Conservation (phyloP, 345 rosid genomes). For the Trapa incisa region DNA sequence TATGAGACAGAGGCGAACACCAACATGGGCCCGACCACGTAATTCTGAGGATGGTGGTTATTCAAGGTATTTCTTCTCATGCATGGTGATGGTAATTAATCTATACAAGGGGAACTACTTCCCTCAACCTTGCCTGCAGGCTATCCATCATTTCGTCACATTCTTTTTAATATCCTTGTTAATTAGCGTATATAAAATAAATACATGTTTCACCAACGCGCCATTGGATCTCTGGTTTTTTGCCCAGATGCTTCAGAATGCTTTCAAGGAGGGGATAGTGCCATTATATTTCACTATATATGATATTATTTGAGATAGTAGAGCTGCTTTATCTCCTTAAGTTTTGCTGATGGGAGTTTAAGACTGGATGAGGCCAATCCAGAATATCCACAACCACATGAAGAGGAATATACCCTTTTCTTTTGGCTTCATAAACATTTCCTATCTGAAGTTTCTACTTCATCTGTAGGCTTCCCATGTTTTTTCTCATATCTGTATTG, state of each 20-base stretch:
- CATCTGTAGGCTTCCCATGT: too few relatives aligned
- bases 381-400: too few relatives aligned
- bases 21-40: constrained; percentile 46
- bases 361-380: background rate
- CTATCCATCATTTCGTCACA: too few relatives aligned
- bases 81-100: too few relatives aligned
- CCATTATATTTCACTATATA: background rate
- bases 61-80: constrained; percentile 52
- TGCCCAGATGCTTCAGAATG: background rate
- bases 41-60: constrained; percentile 63
- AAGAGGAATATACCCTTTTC: too few relatives aligned
- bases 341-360: background rate
- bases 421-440: too few relatives aligned
- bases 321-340: background rate
- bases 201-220: background rate
- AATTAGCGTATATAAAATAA: background rate
- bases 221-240: background rate
- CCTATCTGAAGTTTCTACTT: too few relatives aligned
- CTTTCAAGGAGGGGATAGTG: background rate
- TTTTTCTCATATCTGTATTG: background rate
- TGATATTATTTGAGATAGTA: background rate
- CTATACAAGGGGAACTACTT: too few relatives aligned
- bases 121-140: too few relatives aligned
- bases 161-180: background rate
- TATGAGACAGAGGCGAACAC: constrained; percentile 80